Percentiles rank a stretch among this genome's conserved stretches.
phyloP scores from a whole-genome alignment of 768 basidiomycete genomes.

The Rhizopogon vulgaris region DNA sequence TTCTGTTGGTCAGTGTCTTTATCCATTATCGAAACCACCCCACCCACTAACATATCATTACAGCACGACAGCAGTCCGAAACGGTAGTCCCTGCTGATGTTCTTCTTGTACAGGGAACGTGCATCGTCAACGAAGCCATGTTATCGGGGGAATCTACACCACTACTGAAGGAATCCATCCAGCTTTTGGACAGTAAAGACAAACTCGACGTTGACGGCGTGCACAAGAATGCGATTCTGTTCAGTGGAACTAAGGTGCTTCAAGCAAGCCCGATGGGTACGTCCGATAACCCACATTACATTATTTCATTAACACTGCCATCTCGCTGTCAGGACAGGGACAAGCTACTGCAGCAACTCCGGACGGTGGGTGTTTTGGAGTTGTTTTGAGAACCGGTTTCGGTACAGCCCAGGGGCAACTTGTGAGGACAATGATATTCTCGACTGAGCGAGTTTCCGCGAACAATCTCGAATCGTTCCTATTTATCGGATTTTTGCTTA shows the following conservation, averaged over 20 bases:
- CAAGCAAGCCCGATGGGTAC: constrained; percentile 58
- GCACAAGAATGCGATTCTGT: constrained; percentile 86
- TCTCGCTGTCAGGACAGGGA: constrained; percentile 17
- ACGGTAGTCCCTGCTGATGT: constrained; percentile 92
- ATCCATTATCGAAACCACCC: neutral
- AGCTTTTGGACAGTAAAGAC: constrained; percentile 70
- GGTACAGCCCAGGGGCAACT: constrained; percentile 97
- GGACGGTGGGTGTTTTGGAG: constrained; percentile 87
- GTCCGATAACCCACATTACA: constrained; percentile 30
- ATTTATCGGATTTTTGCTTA: constrained; percentile 96
- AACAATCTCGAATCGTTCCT: constrained; percentile 95
- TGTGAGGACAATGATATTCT: constrained; percentile 98
- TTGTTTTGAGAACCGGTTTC: constrained; percentile 93
- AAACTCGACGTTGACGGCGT: constrained; percentile 77
- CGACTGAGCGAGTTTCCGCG: constrained; percentile 92
- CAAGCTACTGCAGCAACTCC: constrained; percentile 58
- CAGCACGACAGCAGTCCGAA: constrained; percentile 68
- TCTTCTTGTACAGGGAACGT: constrained; percentile 84
- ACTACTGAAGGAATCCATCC: constrained; percentile 90
- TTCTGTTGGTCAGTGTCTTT: constrained; percentile 55
- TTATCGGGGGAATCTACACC: constrained; percentile 97
- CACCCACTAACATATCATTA: neutral
- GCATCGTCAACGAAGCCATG: constrained; percentile 99
- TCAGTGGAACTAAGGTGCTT: constrained; percentile 95
- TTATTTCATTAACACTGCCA: neutral